A percentile compares a stretch with the other conserved stretches of the same genome.
phyloP scores from a whole-genome alignment of 768 basidiomycete species.

The Boletus rufocinnamomeus region DNA sequence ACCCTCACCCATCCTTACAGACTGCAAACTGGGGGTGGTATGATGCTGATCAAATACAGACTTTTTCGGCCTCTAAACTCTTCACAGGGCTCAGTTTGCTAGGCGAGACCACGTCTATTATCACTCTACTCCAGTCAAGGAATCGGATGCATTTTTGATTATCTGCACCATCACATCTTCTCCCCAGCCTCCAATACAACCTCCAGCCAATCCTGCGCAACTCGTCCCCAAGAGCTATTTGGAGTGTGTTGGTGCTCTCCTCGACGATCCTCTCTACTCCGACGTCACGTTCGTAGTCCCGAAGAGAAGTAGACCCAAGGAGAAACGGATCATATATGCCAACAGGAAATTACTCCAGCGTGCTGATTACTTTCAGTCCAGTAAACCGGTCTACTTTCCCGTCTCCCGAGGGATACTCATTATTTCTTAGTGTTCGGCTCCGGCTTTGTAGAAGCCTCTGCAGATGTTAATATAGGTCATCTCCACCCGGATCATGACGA shows the following conservation, averaged over 20 bases:
- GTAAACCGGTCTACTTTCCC: conserved; percentile 38
- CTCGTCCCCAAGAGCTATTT: conserved; percentile 67
- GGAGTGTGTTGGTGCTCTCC: conserved; percentile 68
- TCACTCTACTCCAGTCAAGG: conserved; percentile 50
- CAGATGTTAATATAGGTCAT: conserved; percentile 31
- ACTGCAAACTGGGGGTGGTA: conserved; percentile 92
- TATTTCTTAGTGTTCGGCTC: conserved; percentile 66
- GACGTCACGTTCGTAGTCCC: conserved; percentile 83
- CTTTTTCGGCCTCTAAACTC: neutral
- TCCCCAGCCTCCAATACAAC: conserved; percentile 50
- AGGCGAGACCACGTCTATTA: conserved; percentile 71
- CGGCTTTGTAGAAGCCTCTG: conserved; percentile 62
- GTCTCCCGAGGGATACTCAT: neutral
- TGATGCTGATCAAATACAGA: conserved; percentile 5
- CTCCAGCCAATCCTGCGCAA: conserved; percentile 47
- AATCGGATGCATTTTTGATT: conserved; percentile 71
- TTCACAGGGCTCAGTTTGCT: conserved; percentile 73
- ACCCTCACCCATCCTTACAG: conserved; percentile 37
- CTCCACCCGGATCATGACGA: conserved; percentile 33
- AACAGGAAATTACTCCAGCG: conserved; percentile 65
- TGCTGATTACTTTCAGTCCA: conserved; percentile 78
- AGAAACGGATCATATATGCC: conserved; percentile 59
- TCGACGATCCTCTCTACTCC: conserved; percentile 83
- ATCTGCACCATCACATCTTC: conserved; percentile 77
- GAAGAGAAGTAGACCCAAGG: conserved; percentile 39